Evolutionary conservation across 2,329 filamentous ascomycete genomes (phyloP).

Genomic region (Aspergillus aculeatinus): DNA sequence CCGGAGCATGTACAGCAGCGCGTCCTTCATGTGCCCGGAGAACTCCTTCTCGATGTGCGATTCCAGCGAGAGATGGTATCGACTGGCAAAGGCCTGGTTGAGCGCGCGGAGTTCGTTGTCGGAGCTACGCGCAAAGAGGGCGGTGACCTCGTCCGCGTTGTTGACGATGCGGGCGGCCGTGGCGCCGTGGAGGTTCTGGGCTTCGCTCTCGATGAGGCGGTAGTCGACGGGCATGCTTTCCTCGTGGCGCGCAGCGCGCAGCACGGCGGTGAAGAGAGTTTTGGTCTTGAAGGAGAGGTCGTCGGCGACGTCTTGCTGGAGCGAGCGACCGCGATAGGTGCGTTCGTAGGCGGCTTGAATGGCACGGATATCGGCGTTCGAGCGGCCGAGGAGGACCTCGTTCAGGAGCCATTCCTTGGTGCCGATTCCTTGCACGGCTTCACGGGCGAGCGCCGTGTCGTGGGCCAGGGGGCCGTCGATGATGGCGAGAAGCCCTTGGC

Average conservation of each 20-base stretch:
- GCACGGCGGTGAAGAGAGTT: constrained; percentile 77
- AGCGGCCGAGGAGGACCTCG: constrained; percentile 77
- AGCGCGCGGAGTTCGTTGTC: constrained; percentile 26
- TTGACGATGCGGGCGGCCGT: constrained; percentile 65
- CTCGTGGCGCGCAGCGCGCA: constrained; percentile 72
- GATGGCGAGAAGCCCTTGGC: constrained; percentile 71
- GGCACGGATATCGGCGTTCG: constrained; percentile 81
- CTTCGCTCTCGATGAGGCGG: constrained; percentile 71
- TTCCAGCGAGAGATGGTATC: constrained; percentile 69
- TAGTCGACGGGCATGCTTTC: constrained; percentile 73
- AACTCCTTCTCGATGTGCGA: constrained; percentile 78
- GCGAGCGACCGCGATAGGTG: constrained; percentile 58
- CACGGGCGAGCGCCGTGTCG: constrained; percentile 69
- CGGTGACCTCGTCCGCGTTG: constrained; percentile 59
- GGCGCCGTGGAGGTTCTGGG: constrained; percentile 72
- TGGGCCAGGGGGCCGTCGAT: constrained; percentile 75
- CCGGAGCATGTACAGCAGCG: constrained; percentile 75
- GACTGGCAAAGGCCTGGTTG: constrained; percentile 49
- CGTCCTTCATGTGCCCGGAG: constrained; percentile 87
- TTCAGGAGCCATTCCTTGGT: constrained; percentile 86
- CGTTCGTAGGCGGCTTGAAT: constrained; percentile 79
- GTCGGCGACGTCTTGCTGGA: constrained; percentile 70
- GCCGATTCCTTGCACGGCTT: constrained; percentile 74
- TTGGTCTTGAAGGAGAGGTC: constrained; percentile 87
- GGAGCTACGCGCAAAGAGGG: constrained; percentile 71